Evolutionary conservation across 2,329 filamentous ascomycete genomes (phyloP).

Genomic region (Madurella fahalii): DNA sequence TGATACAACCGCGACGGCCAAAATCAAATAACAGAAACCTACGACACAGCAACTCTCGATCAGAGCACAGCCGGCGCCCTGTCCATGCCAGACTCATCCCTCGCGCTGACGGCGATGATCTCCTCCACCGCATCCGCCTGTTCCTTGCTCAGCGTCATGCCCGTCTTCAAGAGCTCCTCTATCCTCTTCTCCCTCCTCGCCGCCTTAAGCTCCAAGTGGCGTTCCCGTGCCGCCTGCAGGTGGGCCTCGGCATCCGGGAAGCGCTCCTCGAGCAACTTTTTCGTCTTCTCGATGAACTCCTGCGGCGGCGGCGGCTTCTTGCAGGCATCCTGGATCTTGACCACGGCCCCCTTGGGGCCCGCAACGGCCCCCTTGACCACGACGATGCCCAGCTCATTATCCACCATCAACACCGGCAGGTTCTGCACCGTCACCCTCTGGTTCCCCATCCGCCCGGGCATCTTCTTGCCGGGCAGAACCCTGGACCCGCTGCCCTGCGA

Average conservation of each 20-base stretch:
- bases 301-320: constrained; percentile 66
- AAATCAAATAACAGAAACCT: constrained; percentile 21
- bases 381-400: constrained; percentile 80
- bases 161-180: constrained; percentile 29
- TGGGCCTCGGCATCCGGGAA: constrained; percentile 44
- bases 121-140: constrained; percentile 19
- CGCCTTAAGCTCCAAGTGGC: constrained; percentile 53
- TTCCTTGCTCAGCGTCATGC: constrained; percentile 17
- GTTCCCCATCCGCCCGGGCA: constrained; percentile 94
- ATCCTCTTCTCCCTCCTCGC: constrained; percentile 41
- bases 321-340: constrained; percentile 84
- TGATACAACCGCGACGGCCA: constrained; percentile 18
- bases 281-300: constrained; percentile 46
- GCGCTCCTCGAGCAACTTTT: constrained; percentile 42
- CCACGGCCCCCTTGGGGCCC: constrained; percentile 80
- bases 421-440: constrained; percentile 88
- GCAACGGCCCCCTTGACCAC: constrained; percentile 83
- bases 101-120: constrained; percentile 7
- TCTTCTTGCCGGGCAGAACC: constrained; percentile 94
- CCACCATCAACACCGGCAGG: constrained; percentile 81
- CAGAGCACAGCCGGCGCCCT: constrained; percentile 3
- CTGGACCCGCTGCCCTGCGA: constrained; percentile 89
- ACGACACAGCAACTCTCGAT: background rate
- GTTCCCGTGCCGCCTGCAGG: constrained; percentile 46
- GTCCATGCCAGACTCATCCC: constrained; percentile 21